phyloP scores from a whole-genome alignment of 768 basidiomycete species.

The Lyophyllum atratum region DNA sequence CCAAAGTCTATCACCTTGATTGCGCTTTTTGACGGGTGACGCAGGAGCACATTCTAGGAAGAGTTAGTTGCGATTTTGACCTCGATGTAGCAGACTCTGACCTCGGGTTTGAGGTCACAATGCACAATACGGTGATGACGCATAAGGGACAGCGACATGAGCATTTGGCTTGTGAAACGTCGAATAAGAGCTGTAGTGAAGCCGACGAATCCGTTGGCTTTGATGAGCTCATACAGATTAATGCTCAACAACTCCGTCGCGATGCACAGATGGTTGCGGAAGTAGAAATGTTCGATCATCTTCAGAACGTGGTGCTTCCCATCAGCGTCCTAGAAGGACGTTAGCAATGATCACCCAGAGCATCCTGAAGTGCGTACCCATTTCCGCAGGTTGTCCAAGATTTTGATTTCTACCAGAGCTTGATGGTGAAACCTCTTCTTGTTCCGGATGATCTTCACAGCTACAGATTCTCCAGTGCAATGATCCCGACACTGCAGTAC shows the following conservation, averaged over 20 bases:
- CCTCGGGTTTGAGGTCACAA: slow-evolving; percentile 99
- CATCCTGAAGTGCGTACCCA: slow-evolving; percentile 66
- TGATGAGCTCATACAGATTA: slow-evolving; percentile 98
- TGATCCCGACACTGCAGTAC: slow-evolving; percentile 96
- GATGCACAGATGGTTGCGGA: slow-evolving; percentile 96
- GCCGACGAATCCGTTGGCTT: slow-evolving; percentile 98
- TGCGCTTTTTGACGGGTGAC: slow-evolving; percentile 93
- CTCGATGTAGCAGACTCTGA: background rate
- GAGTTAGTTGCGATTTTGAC: background rate
- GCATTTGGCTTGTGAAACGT: slow-evolving; percentile 95
- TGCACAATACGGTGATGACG: slow-evolving; percentile 97
- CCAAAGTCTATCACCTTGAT: slow-evolving; percentile 99
- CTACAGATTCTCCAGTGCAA: slow-evolving; percentile 92
- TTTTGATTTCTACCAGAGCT: slow-evolving; percentile 98
- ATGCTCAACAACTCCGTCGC: slow-evolving; percentile 98
- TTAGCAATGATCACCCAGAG: background rate
- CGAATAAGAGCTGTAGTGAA: slow-evolving; percentile 95
- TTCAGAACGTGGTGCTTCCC: slow-evolving; percentile 97
- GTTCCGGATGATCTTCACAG: slow-evolving; percentile 98
- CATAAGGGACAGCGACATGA: slow-evolving; percentile 89
- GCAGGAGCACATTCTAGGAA: slow-evolving; percentile 85
- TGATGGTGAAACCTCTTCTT: slow-evolving; percentile 99
- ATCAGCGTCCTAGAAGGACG: slow-evolving; percentile 74
- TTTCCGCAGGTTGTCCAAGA: slow-evolving; percentile 93
- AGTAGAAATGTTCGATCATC: slow-evolving; percentile 98